These are phyloP conservation scores for Vigna radiata DNA, from an alignment of 306 rosid species.

Conservation along the genomic window DNA sequence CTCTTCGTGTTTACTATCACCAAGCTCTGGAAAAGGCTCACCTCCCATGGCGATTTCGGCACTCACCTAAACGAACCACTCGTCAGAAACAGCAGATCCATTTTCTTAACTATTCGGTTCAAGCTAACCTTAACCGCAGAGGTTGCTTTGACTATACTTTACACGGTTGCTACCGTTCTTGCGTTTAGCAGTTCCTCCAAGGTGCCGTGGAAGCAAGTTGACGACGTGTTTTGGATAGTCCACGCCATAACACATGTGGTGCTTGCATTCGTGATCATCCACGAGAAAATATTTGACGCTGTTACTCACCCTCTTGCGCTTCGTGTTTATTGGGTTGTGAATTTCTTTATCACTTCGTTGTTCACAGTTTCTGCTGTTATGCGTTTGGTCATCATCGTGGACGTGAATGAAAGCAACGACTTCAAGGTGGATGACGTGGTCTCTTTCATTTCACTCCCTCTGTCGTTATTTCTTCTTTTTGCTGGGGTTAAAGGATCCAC, in stretches of 20 bases:
- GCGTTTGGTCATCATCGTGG: constrained; percentile 50
- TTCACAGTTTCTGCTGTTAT: constrained; percentile 60
- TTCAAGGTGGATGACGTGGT: constrained; percentile 56
- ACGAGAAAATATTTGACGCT: constrained; percentile 58
- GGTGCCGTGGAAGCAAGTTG: constrained; percentile 50
- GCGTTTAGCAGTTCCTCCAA: constrained; percentile 38
- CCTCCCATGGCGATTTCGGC: constrained; percentile 10
- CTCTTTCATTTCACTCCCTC: constrained; percentile 57
- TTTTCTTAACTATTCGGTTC: constrained; percentile 44
- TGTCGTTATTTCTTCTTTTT: constrained; percentile 55
- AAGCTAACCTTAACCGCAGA: constrained; percentile 56
- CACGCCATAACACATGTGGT: constrained; percentile 62
- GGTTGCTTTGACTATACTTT: constrained; percentile 48
- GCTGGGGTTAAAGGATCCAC: constrained; percentile 62
- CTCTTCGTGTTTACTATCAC: constrained; percentile 51
- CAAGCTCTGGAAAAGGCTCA: constrained; percentile 57
- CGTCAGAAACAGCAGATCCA: constrained; percentile 26
- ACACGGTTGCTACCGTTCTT: constrained; percentile 49
- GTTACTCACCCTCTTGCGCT: constrained; percentile 57
- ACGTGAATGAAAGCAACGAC: constrained; percentile 27
- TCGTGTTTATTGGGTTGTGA: constrained; percentile 64
- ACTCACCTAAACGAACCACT: constrained; percentile 56
- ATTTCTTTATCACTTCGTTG: constrained; percentile 50
- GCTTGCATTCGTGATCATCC: constrained; percentile 58
- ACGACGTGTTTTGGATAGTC: constrained; percentile 65